Conservation (phyloP, 1,284 basidiomycete species). For the Sanghuangporus sanghuang region DNA sequence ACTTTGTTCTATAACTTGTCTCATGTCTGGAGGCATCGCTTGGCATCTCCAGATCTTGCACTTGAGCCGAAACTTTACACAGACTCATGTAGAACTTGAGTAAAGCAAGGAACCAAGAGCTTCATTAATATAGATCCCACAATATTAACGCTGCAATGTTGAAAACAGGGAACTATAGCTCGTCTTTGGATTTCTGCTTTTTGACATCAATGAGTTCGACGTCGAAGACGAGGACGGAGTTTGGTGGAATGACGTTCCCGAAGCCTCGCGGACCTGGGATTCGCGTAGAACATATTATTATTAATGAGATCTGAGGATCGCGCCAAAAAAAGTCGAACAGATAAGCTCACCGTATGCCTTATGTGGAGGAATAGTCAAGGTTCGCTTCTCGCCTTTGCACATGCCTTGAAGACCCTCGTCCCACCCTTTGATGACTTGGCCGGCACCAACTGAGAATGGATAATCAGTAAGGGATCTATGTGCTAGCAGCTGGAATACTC, state of each 20-base stretch:
- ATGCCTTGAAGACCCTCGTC: conserved; percentile 77
- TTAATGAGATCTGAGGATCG: background rate
- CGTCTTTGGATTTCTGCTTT: conserved; percentile 32
- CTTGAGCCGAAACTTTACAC: too few species aligned
- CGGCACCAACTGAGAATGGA: conserved; percentile 56
- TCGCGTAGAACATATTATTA: background rate
- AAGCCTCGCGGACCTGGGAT: conserved; percentile 66
- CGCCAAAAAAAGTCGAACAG: background rate
- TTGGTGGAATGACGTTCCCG: conserved; percentile 74
- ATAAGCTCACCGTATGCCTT: conserved; percentile 73
- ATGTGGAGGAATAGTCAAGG: conserved; percentile 76
- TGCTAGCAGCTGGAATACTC: conserved; percentile 24
- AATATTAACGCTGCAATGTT: background rate
- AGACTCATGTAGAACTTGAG: background rate
- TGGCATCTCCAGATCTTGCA: too few species aligned
- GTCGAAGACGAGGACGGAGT: conserved; percentile 85
- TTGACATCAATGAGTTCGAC: conserved; percentile 70
- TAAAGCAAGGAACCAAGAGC: background rate
- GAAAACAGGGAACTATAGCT: background rate
- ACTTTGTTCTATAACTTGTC: background rate
- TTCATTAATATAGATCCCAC: background rate
- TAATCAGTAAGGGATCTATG: background rate
- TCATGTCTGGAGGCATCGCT: too few species aligned
- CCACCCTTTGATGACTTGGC: conserved; percentile 83
- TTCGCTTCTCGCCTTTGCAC: conserved; percentile 89